Base-by-base conservation (phyloP, 768 basidiomycete genomes). In the Psilocybe cyanescens region DNA sequence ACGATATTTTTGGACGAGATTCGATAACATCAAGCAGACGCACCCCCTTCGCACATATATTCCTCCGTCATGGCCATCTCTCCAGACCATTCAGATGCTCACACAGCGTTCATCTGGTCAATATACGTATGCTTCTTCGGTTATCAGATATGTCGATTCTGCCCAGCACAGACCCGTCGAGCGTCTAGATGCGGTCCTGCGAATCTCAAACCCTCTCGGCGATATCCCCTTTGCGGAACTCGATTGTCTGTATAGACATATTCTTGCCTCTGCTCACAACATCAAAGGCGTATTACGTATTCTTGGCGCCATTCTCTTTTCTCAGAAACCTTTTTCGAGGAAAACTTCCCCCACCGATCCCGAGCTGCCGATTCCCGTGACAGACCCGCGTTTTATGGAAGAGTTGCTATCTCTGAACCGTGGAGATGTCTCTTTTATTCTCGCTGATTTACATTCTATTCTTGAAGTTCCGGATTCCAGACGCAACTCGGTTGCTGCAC, bases 121-220 rank as follows among this genome's bases (percentile, higher is more conserved):
- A 39, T 75, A 68, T 44, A 68, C 72, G 7, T 75, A 74, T 55
- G 70, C 73, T 1, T 65, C 67, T 1, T 69, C 72, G 2, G 69
- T 72, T 8, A 67, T 73, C 37, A 67, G 65, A 49, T 72, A 71
- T 53, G 62, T 76, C 39, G 70, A 72, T 39, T 67, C 66, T 8
- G 60, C 69, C 0, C 69, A 70, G 47, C 71, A 72, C 53, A 44
- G 71, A 47, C 71, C 71, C 0, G 69, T 69, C 4, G 71, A 72
- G 46, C 65, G 71, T 17, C 60, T 72, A 29, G 71, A 72, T 5
- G 67, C 64, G 1, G 60, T 70, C 2, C 62, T 72, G 11, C 48
- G 71, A 44, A 65, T 72, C 8, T 57, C 54, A 5, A 69, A 65
- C 24, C 58, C 62, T 0, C 29, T 61, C 0, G 68, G 66, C 19